Base-by-base conservation (phyloP, 768 basidiomycete genomes). In the Fomitopsis pulvina region DNA sequence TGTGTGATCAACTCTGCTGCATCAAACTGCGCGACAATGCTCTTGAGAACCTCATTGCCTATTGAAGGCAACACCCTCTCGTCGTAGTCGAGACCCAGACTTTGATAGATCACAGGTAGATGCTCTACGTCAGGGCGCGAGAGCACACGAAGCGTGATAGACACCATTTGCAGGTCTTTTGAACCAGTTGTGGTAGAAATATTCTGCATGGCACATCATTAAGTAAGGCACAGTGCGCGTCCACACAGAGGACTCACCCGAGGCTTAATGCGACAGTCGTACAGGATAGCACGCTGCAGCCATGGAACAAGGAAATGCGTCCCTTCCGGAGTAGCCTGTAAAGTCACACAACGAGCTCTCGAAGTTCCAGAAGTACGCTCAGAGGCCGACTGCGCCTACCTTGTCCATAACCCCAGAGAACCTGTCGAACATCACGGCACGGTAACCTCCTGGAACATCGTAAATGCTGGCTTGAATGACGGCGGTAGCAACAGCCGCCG, bases 111-210 rank as follows among this genome's bases (percentile, higher is more conserved):
- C 71, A 82, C 90, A 18, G 95, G 64, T 24, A 99, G 76, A 66
- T 95, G 90, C 26, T 78, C 71, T 29, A 86, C 80, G 69, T 98
- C 93, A 16, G 96, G 96, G 45, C 94, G 76, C 21, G 92, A 96
- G 57, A 99, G 80, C 29, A 99, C 95, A 50, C 96, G 88, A 45
- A 98, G 79, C 0, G 95, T 98, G 47, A 99, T 85, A 28, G 94
- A 89, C 49, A 99, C 91, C 92, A 97, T 98, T 69, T 98, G 95
- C 70, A 99, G 72, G 66, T 99, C 93, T 66, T 98, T 98, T 9
- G 94, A 97, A 28, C 96, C 96, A 21, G 96, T 98, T 1, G 90
- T 96, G 2, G 96, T 97, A n/a, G 90, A 93, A 50, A 98, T 98
- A 63, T 96, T 96, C 91, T 95, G 55, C 50, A 47, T 40, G 56